phyloP scores from a whole-genome alignment of 257 asterid genomes.

The Lycium barbarum region DNA sequence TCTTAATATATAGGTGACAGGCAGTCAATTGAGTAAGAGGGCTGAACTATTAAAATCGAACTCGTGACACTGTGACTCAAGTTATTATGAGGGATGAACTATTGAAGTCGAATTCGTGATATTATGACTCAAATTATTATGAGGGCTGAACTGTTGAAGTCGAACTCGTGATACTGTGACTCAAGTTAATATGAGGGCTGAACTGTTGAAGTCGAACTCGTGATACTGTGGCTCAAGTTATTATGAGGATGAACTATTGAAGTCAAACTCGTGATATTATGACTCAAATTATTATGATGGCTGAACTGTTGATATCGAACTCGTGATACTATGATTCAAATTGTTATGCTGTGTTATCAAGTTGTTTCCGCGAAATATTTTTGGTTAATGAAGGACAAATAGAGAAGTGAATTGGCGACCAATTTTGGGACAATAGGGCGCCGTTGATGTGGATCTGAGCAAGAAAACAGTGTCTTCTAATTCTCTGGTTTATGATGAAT shows the following conservation, averaged over 20 bases:
- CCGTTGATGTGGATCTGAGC: constrained; percentile 5
- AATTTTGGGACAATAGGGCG: constrained; percentile 45
- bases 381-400: neutral
- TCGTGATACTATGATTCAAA: neutral
- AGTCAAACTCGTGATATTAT: neutral
- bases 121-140: neutral
- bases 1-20: neutral
- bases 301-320: neutral
- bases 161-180: neutral
- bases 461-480: neutral
- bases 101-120: neutral
- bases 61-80: neutral
- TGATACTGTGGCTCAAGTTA: neutral
- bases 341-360: neutral
- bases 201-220: neutral
- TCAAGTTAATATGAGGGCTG: neutral
- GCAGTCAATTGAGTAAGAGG: neutral
- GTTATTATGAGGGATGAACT: neutral
- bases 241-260: neutral
- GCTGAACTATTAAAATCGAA: neutral
- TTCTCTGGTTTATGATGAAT: neutral
- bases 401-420: constrained; percentile 1
- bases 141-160: neutral
- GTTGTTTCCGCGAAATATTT: neutral
- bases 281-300: too few species aligned